Base-by-base conservation (phyloP, 768 basidiomycete species). In the Suillus decipiens region DNA sequence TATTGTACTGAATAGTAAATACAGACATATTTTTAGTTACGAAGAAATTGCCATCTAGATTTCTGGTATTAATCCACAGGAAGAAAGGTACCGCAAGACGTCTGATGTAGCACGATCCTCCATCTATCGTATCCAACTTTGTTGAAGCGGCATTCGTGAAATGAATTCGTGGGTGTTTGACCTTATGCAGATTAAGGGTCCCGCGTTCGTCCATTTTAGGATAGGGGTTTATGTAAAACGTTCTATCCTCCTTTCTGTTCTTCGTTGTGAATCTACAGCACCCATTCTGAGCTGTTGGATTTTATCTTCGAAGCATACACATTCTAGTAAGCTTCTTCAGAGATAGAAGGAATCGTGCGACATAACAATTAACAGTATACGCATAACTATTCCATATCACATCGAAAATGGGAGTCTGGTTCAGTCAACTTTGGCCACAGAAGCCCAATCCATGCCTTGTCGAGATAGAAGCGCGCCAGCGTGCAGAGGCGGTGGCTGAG, bases 401-500 rank as follows among this genome's bases (percentile, higher is more conserved):
- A 15, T 11, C 1, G 4, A 17, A n/a, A 19, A 57, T 57, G 56
- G 37, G 56, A 28, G 1, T 2, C 1, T 39, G 37, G 22, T 56
- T 56, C 55, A 39, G 37, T 19, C 39, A 5, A 17, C 8, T 15
- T 48, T 37, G n/a, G n/a, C 60, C 41, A 11, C 42, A 39, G 36
- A 34, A 33, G 5, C 50, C 39, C 9, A 64, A 61, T 9, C 60
- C 63, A 22, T 42, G 60, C 0, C 22, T 64, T 1, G 39, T 15
- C 2, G 63, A 53, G 1, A 64, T 64, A 28, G 50, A 47, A 33
- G 50, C 41, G 7, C 63, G 51, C 17, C 60, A 42, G n/a, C 50
- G 34, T 4, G 63, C 61, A 24, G 60, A 64, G 39, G 63, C 51
- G 3, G 63, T 24, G 6, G 31, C 36, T 8, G 42, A 62, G 48